These are phyloP conservation scores for Xanthoconium purpureum DNA, from an alignment of 768 basidiomycete species.

Conservation along the genomic window DNA sequence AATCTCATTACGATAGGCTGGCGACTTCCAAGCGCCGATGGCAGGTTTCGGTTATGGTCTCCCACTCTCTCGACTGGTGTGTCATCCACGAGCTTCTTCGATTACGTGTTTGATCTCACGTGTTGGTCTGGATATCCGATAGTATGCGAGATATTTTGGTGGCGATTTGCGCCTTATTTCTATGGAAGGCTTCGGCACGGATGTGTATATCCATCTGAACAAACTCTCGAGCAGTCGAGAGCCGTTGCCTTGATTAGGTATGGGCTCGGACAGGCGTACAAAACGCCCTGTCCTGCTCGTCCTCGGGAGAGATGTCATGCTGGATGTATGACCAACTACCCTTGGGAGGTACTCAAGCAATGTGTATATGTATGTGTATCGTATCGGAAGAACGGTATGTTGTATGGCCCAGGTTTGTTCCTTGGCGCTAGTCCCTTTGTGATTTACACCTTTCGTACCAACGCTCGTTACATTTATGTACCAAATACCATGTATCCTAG, in stretches of 20 bases:
- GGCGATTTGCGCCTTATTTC: conserved; percentile 91
- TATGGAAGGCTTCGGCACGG: conserved; percentile 97
- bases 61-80: conserved; percentile 84
- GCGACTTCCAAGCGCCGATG: conserved; percentile 97
- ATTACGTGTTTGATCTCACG: neutral
- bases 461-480: neutral
- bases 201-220: conserved; percentile 91
- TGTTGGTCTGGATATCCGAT: conserved; percentile 24
- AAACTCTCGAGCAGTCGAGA: conserved; percentile 56
- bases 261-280: neutral
- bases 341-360: neutral
- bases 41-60: conserved; percentile 96
- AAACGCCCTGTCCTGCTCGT: neutral
- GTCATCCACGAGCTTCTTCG: conserved; percentile 24
- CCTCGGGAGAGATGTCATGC: neutral
- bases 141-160: conserved; percentile 96
- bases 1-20: conserved; percentile 40
- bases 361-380: neutral
- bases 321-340: neutral
- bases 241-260: conserved; percentile 7
- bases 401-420: neutral
- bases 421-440: neutral
- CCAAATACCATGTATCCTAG: neutral
- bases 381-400: neutral
- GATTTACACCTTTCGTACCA: too few species aligned